A percentile compares a stretch with the other conserved stretches of the same genome.
Evolutionary conservation across 441 rosid species (phyloP).

Genomic region (Euphorbia neoarborescens): DNA sequence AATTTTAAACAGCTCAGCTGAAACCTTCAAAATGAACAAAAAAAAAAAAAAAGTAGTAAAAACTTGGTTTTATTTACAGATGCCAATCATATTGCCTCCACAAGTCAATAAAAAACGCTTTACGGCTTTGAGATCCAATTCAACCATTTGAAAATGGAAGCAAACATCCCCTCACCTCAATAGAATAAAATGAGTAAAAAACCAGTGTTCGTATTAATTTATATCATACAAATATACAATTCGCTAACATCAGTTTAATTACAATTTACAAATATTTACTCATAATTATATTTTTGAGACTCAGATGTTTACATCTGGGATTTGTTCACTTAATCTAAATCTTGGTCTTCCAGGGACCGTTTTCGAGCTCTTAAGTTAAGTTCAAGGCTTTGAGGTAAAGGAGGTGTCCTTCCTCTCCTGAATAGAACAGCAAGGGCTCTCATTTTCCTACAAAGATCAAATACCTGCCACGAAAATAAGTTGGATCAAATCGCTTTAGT

Average conservation of each 20-base stretch:
- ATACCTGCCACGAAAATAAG: constrained; percentile 43
- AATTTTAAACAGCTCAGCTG: background rate
- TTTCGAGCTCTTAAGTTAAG: constrained; percentile 78
- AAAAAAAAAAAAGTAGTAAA: too few species aligned
- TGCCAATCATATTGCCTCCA: too few species aligned
- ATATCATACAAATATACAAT: constrained; percentile 1
- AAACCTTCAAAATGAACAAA: background rate
- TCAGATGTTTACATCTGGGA: background rate
- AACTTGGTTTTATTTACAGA: too few species aligned
- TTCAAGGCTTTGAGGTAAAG: constrained; percentile 77
- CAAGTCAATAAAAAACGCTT: too few species aligned
- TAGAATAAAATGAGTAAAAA: background rate
- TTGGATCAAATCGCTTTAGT: constrained; percentile 5
- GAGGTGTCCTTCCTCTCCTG: constrained; percentile 84
- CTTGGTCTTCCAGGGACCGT: constrained; percentile 84
- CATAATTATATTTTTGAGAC: background rate
- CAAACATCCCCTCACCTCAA: background rate
- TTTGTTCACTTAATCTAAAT: background rate
- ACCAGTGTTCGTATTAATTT: background rate
- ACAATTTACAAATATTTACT: constrained; percentile 18
- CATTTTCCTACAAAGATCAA: constrained; percentile 77
- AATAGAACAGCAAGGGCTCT: constrained; percentile 84
- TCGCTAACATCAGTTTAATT: background rate
- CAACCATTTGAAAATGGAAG: background rate
- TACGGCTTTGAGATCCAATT: too few species aligned